Conservation (phyloP, 2,329 filamentous ascomycete species). For the Diaporthe caulivora region DNA sequence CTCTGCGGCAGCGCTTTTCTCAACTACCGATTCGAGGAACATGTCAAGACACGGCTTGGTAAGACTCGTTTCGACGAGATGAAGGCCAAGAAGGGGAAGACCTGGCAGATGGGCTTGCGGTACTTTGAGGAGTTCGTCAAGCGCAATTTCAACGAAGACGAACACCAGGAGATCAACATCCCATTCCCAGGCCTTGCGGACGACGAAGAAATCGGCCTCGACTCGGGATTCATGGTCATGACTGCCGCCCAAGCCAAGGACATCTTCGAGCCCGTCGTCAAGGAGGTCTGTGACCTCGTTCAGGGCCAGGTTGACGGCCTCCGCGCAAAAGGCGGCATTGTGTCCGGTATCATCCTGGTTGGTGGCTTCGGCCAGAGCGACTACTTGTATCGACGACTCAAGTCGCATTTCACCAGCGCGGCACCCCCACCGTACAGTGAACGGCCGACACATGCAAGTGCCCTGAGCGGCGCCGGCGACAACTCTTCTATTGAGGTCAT, state of each 20-base stretch:
- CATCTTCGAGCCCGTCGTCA: slow-evolving; percentile 81
- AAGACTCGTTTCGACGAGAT: slow-evolving; percentile 77
- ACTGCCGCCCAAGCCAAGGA: slow-evolving; percentile 76
- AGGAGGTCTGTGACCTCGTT: slow-evolving; percentile 76
- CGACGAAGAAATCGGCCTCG: slow-evolving; percentile 79
- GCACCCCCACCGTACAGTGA: slow-evolving; percentile 76
- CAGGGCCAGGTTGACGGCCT: slow-evolving; percentile 76
- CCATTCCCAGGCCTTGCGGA: slow-evolving; percentile 84
- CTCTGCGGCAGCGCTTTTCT: slow-evolving; percentile 84
- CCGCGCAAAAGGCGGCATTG: slow-evolving; percentile 70
- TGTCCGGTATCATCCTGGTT: slow-evolving; percentile 83
- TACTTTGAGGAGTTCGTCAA: slow-evolving; percentile 91
- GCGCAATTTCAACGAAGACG: slow-evolving; percentile 84
- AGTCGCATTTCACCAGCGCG: slow-evolving; percentile 73
- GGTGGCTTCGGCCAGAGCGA: slow-evolving; percentile 86
- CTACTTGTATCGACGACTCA: slow-evolving; percentile 79
- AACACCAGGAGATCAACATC: slow-evolving; percentile 81
- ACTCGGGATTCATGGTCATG: slow-evolving; percentile 83
- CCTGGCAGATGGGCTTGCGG: slow-evolving; percentile 82
- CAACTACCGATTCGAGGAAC: slow-evolving; percentile 85
- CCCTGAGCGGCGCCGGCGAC: slow-evolving; percentile 56
- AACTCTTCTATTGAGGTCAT: slow-evolving; percentile 79
- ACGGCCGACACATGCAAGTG: slow-evolving; percentile 74
- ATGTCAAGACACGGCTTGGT: slow-evolving; percentile 77
- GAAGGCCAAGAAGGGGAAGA: slow-evolving; percentile 82